Conservation (phyloP, 371 early-diverging fungal species). For the Funneliformis caledonium region DNA sequence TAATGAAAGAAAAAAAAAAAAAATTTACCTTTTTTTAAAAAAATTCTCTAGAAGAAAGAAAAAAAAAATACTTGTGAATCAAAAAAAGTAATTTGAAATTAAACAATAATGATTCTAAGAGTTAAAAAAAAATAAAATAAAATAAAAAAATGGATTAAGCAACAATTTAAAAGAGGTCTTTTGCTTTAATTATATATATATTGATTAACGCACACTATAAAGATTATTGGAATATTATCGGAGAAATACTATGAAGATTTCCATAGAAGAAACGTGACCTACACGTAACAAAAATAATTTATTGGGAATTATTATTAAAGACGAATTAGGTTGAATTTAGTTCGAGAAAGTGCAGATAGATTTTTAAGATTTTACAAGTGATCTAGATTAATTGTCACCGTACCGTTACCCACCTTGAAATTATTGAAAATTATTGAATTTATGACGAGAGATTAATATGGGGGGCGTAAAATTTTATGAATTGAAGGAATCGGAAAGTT, state of each 20-base stretch:
- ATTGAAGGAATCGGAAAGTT: neutral
- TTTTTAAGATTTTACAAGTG: too few species aligned
- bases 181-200: neutral
- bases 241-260: neutral
- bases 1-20: neutral
- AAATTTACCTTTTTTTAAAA: neutral
- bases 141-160: neutral
- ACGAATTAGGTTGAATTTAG: too few species aligned
- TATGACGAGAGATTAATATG: too few species aligned
- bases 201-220: neutral
- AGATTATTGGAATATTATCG: neutral
- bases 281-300: neutral
- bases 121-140: neutral
- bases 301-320: too few species aligned
- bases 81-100: too few species aligned
- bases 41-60: neutral
- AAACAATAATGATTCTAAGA: too few species aligned
- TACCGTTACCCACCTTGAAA: too few species aligned
- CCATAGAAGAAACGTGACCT: neutral
- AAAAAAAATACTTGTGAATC: too few species aligned
- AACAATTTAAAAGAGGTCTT: neutral
- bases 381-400: too few species aligned
- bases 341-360: too few species aligned
- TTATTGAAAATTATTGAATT: too few species aligned
- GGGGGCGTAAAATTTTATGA: too few species aligned